Evolutionary conservation across 306 rosid genomes (phyloP).

Genomic region (Acmispon strigosus): DNA sequence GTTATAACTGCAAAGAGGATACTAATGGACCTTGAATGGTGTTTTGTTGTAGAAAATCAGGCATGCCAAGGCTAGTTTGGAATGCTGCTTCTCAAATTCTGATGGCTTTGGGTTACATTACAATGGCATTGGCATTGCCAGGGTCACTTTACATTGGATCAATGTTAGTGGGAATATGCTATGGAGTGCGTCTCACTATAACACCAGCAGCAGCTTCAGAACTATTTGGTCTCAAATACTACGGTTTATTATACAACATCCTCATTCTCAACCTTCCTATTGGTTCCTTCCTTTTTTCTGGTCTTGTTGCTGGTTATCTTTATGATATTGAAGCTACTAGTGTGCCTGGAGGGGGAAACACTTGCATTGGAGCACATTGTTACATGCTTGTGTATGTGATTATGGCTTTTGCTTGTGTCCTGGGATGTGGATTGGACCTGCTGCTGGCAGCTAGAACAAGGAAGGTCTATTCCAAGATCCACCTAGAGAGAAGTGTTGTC

Average conservation of each 20-base stretch:
- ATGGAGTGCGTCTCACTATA: slow-evolving; percentile 19
- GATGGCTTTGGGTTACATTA: slow-evolving; percentile 21
- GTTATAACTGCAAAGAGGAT: not conserved
- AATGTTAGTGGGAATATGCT: slow-evolving; percentile 30
- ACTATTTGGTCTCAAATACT: slow-evolving; percentile 31
- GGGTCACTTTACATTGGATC: slow-evolving; percentile 34
- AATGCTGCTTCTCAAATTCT: slow-evolving; percentile 26
- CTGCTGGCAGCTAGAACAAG: slow-evolving; percentile 28
- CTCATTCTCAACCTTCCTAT: slow-evolving; percentile 34
- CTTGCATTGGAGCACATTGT: slow-evolving; percentile 31
- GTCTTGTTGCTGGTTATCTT: slow-evolving; percentile 31
- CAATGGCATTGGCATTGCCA: slow-evolving; percentile 29
- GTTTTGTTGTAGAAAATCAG: slow-evolving; percentile 21
- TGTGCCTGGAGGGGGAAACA: slow-evolving; percentile 24
- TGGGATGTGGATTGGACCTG: slow-evolving; percentile 25
- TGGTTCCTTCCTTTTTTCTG: slow-evolving; percentile 35
- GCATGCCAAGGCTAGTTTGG: slow-evolving; percentile 25
- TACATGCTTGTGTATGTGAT: slow-evolving; percentile 29
- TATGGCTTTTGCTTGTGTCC: slow-evolving; percentile 28
- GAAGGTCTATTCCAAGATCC: slow-evolving; percentile 24
- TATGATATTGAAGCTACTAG: slow-evolving; percentile 32
- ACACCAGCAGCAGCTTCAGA: slow-evolving; percentile 34
- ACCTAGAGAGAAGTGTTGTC: not conserved
- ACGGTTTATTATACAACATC: slow-evolving; percentile 32
- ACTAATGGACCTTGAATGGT: not conserved